These are phyloP conservation scores for Populus alba DNA, from an alignment of 345 rosid genomes.

Conservation along the genomic window DNA sequence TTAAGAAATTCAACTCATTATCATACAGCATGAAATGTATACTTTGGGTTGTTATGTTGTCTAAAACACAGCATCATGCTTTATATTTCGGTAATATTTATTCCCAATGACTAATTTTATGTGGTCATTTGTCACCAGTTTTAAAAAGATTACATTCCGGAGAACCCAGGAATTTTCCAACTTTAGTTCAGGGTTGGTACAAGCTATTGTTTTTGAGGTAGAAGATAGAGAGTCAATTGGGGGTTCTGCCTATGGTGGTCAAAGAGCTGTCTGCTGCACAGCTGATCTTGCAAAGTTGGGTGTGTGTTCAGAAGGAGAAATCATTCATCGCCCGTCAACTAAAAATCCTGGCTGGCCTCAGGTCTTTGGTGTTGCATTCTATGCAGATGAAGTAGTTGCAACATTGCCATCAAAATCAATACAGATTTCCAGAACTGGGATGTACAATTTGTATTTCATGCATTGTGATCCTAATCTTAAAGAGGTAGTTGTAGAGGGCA, in stretches of 20 bases:
- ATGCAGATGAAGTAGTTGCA: conserved; percentile 42
- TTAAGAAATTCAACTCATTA: neutral
- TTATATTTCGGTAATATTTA: neutral
- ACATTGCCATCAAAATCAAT: conserved; percentile 51
- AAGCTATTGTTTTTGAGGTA: conserved; percentile 76
- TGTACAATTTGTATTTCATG: conserved; percentile 91
- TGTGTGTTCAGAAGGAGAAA: conserved; percentile 66
- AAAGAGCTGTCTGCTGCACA: conserved; percentile 92
- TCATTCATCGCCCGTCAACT: conserved; percentile 75
- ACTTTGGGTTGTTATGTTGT: neutral
- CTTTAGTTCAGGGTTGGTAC: conserved; percentile 52
- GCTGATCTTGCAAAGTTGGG: conserved; percentile 87
- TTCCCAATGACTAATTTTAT: conserved; percentile 16
- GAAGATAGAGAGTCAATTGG: conserved; percentile 84
- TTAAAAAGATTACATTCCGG: conserved; percentile 72
- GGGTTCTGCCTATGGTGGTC: conserved; percentile 98
- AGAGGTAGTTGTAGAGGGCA: conserved; percentile 67
- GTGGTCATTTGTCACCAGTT: conserved; percentile 42
- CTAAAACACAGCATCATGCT: neutral
- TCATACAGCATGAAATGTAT: neutral
- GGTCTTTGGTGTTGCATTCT: conserved; percentile 61
- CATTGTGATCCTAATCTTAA: conserved; percentile 72
- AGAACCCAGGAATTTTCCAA: conserved; percentile 50
- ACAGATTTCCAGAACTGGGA: conserved; percentile 76
- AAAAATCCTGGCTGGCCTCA: conserved; percentile 69